phyloP scores from a whole-genome alignment of 2,329 filamentous ascomycete genomes.

The Alternaria ethzedia region DNA sequence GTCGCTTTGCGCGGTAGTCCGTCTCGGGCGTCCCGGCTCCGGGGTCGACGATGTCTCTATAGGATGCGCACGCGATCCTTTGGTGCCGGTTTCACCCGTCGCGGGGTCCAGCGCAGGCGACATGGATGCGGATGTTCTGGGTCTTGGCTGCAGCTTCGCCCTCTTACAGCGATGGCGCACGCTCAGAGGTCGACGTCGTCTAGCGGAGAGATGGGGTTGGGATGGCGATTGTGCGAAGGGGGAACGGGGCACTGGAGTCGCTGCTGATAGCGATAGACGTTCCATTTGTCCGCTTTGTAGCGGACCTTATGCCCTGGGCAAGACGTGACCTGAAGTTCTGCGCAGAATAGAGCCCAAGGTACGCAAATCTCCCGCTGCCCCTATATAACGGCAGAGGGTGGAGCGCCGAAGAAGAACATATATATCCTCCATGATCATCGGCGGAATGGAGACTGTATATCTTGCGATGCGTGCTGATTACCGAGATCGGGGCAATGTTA shows the following conservation, averaged over 20 bases:
- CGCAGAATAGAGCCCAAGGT: constrained; percentile 47
- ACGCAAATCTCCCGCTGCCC: constrained; percentile 8
- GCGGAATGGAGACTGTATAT: constrained; percentile 20
- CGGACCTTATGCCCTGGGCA: constrained; percentile 33
- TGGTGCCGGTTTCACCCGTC: constrained; percentile 40
- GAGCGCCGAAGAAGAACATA: constrained; percentile 12
- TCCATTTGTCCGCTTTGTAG: constrained; percentile 49
- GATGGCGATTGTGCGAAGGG: constrained; percentile 26
- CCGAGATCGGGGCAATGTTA: constrained; percentile 28
- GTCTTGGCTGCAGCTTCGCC: constrained; percentile 47
- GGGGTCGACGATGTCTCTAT: constrained; percentile 24
- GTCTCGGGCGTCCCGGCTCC: constrained; percentile 31
- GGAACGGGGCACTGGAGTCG: constrained; percentile 23
- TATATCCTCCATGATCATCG: constrained; percentile 27
- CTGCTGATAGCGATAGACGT: constrained; percentile 35
- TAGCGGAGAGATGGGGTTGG: constrained; percentile 21
- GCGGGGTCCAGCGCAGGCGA: constrained; percentile 38
- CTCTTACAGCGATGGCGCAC: constrained; percentile 42
- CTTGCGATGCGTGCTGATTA: constrained; percentile 10
- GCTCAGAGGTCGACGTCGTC: constrained; percentile 26
- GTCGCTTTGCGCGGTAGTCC: constrained; percentile 46
- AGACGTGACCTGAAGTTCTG: constrained; percentile 47
- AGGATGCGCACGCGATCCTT: constrained; percentile 21
- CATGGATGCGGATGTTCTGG: constrained; percentile 37
- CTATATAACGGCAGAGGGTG: constrained; percentile 5